Evolutionary conservation across 1,139 yeast species (phyloP), one percentile per base, ranked within the genome.

Genomic region (Hyphopichia buzzinii): DNA sequence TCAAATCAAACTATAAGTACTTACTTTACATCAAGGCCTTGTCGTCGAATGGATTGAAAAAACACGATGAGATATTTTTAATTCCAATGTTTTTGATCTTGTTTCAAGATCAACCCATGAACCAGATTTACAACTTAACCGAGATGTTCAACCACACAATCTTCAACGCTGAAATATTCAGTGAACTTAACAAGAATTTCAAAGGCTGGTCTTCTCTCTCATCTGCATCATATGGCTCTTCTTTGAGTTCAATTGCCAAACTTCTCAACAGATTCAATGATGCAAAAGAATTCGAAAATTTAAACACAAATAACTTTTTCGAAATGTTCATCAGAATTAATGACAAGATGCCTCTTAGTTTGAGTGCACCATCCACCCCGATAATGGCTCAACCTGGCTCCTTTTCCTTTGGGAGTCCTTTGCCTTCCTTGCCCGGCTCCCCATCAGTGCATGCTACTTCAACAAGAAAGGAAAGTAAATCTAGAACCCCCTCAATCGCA

Each of bases 331-430:
- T 55, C 29, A 74, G 68, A 41, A 50, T 69, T 25, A 67, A 67
- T 46, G 76, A 70, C 48, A 59, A 57, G 38, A 53, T 67, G 31
- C 75, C 75, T 1, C 57, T 70, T 42, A 67, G 74, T 49, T 54
- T 69, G 34, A 64, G 72, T 13, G 75, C 76, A 6, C 74, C 75
- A 4, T 57, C 70, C 1, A 69, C 75, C 6, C 75, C 76, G 15
- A 53, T 68, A 4, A 38, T 64, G 19, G 40, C 44, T 8, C 64
- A 54, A 35, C 43, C 46, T 13, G 38, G 36, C 10, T 36, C 30
- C 21, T 39, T 38, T 33, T 17, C 21, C 12, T 14, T 30, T n/a
- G 28, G 28, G n/a, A 30, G 33, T 24, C 33, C 33, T 3, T 10
- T 30, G 23, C 33, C 33, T 16, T 28, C 31, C 1, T 40, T 39